Evolutionary conservation across 495 filamentous ascomycete genomes (phyloP), one percentile per base, ranked within the genome.

Genomic region (Talaromyces liani): DNA sequence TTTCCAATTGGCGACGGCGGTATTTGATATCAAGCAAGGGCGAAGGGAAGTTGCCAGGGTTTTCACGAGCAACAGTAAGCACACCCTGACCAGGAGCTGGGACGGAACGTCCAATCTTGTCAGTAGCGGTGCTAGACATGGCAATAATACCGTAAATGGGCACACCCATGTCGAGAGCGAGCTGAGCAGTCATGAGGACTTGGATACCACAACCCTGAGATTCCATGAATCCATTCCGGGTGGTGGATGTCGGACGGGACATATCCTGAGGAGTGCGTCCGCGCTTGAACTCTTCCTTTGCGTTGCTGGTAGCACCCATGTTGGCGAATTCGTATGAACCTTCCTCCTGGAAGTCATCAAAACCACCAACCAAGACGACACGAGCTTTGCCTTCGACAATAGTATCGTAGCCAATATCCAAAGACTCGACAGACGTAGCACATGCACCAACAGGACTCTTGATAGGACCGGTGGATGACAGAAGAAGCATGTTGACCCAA

Each of bases 251-350:
- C 1, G 94, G 94, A 53, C 94, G 86, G 0, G 94, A 99, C 94
- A 99, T 99, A 79, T 99, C 94, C 71, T 86, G 86, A 0, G 94
- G 95, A 36, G 94, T 97, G 66, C 94, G 90, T 36, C 94, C 94
- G 68, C 97, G 93, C 6, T 90, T 92, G 69, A 98, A 90, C 70
- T 98, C 94, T 65, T 97, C 92, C 60, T 96, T 88, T 25, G 93
- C 91, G 68, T 97, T 99, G 82, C 91, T 96, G 51, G 94, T 99
- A 34, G 94, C 94, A 77, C 96, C 95, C 94, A 99, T 99, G 79
- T 99, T 99, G 82, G 94, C 94, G 72, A 99, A 99, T 75, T 99
- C 94, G 68, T 97, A 98, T 4, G 94, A 97, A 59, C 95, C 94
- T 79, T 99, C 94, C 77, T 99, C 94, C 67, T 95, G 92, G 83